Evolutionary conservation across 2,329 filamentous ascomycete species (phyloP).

Genomic region (Chrysosphaeria jannelii): DNA sequence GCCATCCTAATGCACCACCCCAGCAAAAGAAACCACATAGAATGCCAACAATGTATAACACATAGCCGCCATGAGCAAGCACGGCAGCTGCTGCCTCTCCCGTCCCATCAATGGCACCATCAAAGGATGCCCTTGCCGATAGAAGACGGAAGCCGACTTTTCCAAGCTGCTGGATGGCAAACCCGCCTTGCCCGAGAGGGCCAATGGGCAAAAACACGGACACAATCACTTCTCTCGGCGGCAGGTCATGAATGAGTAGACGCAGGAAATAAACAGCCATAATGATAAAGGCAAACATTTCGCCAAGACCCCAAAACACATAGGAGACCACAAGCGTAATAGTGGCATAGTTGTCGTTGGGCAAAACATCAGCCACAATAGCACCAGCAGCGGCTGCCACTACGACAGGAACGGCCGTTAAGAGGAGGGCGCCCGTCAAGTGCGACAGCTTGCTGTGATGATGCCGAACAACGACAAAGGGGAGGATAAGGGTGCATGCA

Average conservation of each 20-base stretch:
- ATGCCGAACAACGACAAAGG: slow-evolving; percentile 14
- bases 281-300: slow-evolving; percentile 25
- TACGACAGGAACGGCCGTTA: slow-evolving; percentile 30
- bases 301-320: slow-evolving; percentile 35
- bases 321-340: slow-evolving; percentile 34
- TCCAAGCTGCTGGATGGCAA: slow-evolving; percentile 15
- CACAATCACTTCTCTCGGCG: slow-evolving; percentile 32
- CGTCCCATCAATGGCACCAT: slow-evolving; percentile 4
- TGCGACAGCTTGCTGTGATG: slow-evolving; percentile 9
- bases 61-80: slow-evolving; percentile 13
- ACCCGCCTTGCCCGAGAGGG: slow-evolving; percentile 31
- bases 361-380: slow-evolving; percentile 29
- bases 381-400: slow-evolving; percentile 32
- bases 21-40: slow-evolving; percentile 9
- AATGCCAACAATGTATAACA: slow-evolving; percentile 23
- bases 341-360: slow-evolving; percentile 21
- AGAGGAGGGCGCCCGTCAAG: slow-evolving; percentile 27
- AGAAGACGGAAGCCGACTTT: slow-evolving; percentile 10
- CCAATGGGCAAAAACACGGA: slow-evolving; percentile 31
- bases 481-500: slow-evolving; percentile 15
- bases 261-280: slow-evolving; percentile 40
- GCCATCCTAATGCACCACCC: slow-evolving; percentile 9
- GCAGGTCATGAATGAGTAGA: slow-evolving; percentile 32
- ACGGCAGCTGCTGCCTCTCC: slow-evolving; percentile 8
- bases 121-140: slow-evolving; percentile 11